Conservation (phyloP, 2,329 filamentous ascomycete genomes). For the Fusarium vanettenii region DNA sequence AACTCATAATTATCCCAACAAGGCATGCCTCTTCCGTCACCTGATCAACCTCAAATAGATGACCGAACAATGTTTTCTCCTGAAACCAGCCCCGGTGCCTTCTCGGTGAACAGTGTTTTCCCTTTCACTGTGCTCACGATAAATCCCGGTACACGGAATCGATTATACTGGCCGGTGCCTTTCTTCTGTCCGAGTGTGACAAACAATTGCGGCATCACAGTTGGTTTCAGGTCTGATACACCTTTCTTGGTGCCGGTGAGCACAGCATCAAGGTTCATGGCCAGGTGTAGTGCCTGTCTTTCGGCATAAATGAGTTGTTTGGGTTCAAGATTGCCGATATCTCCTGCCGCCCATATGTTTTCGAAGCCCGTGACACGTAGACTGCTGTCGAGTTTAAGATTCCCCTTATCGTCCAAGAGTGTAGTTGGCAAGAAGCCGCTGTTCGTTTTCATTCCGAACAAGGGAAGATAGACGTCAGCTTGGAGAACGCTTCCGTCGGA, state of each 20-base stretch:
- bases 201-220: neutral
- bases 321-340: neutral
- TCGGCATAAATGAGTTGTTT: slow-evolving; percentile 10
- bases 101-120: slow-evolving; percentile 1
- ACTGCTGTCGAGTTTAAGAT: neutral
- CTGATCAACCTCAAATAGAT: neutral
- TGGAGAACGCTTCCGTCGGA: neutral
- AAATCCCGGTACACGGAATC: neutral
- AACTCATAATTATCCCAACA: neutral
- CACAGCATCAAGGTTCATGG: neutral
- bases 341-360: slow-evolving; percentile 2
- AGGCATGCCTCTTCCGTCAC: neutral
- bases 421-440: neutral
- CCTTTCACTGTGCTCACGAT: neutral
- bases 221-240: neutral
- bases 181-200: neutral
- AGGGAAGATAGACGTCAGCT: neutral
- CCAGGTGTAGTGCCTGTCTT: neutral
- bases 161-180: neutral
- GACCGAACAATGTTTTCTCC: neutral
- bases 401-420: neutral
- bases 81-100: neutral
- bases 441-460: neutral
- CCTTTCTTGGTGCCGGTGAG: neutral
- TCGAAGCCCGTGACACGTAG: neutral